A percentile compares a stretch with the other conserved stretches of the same genome.
These are phyloP conservation scores for Xylariomycetidae sp. DNA, from an alignment of 2,329 filamentous ascomycete species.

Conservation along the genomic window DNA sequence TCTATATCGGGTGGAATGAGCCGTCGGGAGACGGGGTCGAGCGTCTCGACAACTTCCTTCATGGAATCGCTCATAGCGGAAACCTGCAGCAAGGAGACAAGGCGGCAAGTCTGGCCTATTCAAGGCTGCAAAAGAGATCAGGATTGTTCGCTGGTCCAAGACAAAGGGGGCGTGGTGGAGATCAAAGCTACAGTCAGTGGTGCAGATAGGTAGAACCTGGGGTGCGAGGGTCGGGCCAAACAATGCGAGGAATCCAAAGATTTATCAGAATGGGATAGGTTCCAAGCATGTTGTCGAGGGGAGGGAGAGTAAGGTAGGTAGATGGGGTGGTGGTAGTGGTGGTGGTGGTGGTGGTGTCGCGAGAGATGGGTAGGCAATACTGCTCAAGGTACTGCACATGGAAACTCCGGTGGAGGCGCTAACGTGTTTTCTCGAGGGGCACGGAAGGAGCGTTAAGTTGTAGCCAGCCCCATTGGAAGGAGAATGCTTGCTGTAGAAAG, in stretches of 20 bases:
- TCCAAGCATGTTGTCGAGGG: constrained; percentile 11
- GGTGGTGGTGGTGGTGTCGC: not conserved
- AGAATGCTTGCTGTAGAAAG: too few relatives aligned
- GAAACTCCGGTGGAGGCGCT: too few relatives aligned
- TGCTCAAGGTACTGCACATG: too few relatives aligned
- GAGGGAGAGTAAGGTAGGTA: not conserved
- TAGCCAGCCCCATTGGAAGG: too few relatives aligned
- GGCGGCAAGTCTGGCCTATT: constrained; percentile 21
- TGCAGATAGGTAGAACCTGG: too few relatives aligned
- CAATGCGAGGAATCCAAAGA: constrained; percentile 11
- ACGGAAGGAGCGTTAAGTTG: too few relatives aligned
- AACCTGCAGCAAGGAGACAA: constrained; percentile 24
- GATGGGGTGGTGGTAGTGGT: not conserved
- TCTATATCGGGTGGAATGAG: constrained; percentile 26
- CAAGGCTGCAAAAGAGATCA: too few relatives aligned
- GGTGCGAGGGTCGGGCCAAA: constrained; percentile 8
- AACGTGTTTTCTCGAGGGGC: too few relatives aligned
- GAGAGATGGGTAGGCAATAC: not conserved
- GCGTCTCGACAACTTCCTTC: constrained; percentile 32
- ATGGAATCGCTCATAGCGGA: constrained; percentile 33
- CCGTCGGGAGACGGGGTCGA: constrained; percentile 30
- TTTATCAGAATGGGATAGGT: constrained; percentile 2
- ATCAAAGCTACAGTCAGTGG: constrained; percentile 5
- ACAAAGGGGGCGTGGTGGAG: not conserved
- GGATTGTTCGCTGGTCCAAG: too few relatives aligned